A percentile compares a stretch with the other conserved stretches of the same genome.
phyloP scores from a whole-genome alignment of 257 asterid genomes.

The Rauvolfia tetraphylla region DNA sequence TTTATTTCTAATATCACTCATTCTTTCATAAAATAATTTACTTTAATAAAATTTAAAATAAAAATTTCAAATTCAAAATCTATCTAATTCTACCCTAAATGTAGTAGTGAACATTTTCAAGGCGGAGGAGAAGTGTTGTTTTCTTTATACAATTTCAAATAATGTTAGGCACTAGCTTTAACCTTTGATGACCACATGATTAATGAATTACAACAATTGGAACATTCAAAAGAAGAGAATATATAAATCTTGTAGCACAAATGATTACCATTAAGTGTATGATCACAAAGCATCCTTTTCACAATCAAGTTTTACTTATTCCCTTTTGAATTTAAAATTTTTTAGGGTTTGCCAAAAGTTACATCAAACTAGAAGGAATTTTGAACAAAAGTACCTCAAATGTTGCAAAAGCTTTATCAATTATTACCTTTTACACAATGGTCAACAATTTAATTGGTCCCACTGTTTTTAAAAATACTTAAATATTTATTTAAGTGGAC shows the following conservation, averaged over 20 bases:
- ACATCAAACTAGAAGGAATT: neutral
- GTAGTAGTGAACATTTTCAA: too few species aligned
- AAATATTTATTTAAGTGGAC: neutral
- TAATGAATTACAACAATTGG: slow-evolving; percentile 1
- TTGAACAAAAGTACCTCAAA: slow-evolving; percentile 5
- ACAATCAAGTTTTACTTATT: neutral
- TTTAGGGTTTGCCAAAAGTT: neutral
- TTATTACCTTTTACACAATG: neutral
- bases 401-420: neutral
- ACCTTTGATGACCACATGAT: neutral
- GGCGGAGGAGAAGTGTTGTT: too few species aligned
- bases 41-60: too few species aligned
- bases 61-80: too few species aligned
- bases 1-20: too few species aligned
- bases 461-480: neutral
- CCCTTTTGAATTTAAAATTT: neutral
- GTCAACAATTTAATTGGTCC: slow-evolving; percentile 6
- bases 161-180: neutral
- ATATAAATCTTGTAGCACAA: too few species aligned
- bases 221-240: neutral
- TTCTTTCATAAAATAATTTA: too few species aligned
- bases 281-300: neutral
- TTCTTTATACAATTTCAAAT: neutral
- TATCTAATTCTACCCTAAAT: too few species aligned
- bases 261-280: neutral